These are phyloP conservation scores for Nemophila menziesii DNA, from an alignment of 257 asterid species.

Conservation along the genomic window DNA sequence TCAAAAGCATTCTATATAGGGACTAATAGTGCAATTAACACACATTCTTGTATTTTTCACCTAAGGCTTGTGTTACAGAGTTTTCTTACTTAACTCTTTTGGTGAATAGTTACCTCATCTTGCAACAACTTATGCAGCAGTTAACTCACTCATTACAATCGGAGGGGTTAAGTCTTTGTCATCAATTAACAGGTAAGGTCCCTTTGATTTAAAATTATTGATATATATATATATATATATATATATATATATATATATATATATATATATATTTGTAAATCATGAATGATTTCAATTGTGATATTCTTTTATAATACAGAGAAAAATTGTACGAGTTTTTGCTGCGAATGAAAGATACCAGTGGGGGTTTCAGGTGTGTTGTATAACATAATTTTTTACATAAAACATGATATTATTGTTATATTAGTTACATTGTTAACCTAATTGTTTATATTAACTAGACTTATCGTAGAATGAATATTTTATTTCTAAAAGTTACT, in stretches of 20 bases:
- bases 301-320: constrained; percentile 30
- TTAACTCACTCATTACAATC: constrained; percentile 67
- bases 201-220: not conserved
- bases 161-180: constrained; percentile 64
- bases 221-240: not conserved
- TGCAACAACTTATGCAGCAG: constrained; percentile 94
- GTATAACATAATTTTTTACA: not conserved
- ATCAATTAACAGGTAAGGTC: constrained; percentile 62
- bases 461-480: too few species aligned
- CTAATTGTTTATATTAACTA: too few species aligned
- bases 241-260: not conserved
- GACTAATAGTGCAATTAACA: too few species aligned
- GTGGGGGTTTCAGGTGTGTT: constrained; percentile 91
- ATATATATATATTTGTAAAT: not conserved
- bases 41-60: not conserved
- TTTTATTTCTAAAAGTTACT: too few species aligned
- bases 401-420: not conserved
- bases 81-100: not conserved
- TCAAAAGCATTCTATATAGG: too few species aligned
- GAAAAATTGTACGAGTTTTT: constrained; percentile 40
- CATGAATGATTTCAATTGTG: constrained; percentile 6
- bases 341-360: constrained; percentile 69
- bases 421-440: too few species aligned
- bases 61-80: not conserved
- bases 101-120: constrained; percentile 81